Base-by-base conservation (phyloP, 2,329 filamentous ascomycete species). In the Diatrype stigma region DNA sequence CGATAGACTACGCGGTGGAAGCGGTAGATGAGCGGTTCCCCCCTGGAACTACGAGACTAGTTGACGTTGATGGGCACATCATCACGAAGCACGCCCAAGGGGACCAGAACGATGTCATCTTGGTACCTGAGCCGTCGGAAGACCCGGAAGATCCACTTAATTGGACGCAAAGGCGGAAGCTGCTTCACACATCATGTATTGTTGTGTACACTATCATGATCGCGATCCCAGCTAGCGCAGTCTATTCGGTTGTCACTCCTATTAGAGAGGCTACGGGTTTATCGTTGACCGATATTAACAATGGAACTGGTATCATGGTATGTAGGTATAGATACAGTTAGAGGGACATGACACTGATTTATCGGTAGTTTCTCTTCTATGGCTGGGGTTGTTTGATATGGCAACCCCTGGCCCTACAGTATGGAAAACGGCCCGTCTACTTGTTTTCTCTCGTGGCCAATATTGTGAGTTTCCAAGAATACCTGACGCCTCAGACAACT, bases 71-170 rank as follows among this genome's bases (percentile, higher is more conserved):
- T n/a, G n/a, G n/a, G n/a, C n/a, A n/a, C n/a, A n/a, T n/a, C n/a
- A n/a, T n/a, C n/a, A n/a, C n/a, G n/a, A n/a, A n/a, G n/a, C n/a
- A n/a, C n/a, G n/a, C n/a, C n/a, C n/a, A n/a, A n/a, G n/a, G n/a
- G n/a, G n/a, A n/a, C n/a, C n/a, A n/a, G n/a, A n/a, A n/a, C n/a
- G n/a, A n/a, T n/a, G n/a, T n/a, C n/a, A n/a, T n/a, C n/a, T n/a
- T n/a, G n/a, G n/a, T n/a, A n/a, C n/a, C n/a, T n/a, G n/a, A n/a
- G n/a, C 40, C 40, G 22, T 23, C 19, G 6, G 14, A 21, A 19
- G 74, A 81, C 53, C 73, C 76, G 3, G 74, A 79, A 40, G 79
- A 81, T 53, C 79, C 78, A 2, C 64, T 82, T 32, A 81, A 77
- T 52, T 78, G 77, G 77, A 56, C 54, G 19, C 55, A 60, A n/a